Conservation (phyloP, 768 basidiomycete genomes). For the Panus rudis region DNA sequence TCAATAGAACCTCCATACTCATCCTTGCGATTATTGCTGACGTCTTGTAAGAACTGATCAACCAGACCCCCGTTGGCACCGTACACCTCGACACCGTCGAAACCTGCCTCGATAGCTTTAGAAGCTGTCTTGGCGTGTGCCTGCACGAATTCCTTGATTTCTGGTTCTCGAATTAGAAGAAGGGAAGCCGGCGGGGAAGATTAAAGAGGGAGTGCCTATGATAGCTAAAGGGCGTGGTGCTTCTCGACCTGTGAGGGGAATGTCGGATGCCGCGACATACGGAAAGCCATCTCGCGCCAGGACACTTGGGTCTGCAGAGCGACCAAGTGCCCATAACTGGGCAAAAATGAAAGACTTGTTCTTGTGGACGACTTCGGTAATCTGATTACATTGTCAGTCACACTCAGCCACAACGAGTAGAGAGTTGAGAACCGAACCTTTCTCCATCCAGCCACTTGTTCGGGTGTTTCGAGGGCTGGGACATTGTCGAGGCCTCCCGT, state of each 20-base stretch:
- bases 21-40: conserved; percentile 36
- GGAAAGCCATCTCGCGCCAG: conserved; percentile 32
- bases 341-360: conserved; percentile 44
- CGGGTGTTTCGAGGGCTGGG: conserved; percentile 58
- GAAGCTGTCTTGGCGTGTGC: conserved; percentile 16
- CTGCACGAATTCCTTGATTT: conserved; percentile 32
- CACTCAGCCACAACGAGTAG: not conserved
- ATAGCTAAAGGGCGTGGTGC: conserved; percentile 22
- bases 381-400: conserved; percentile 21
- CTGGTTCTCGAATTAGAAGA: conserved; percentile 1
- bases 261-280: conserved; percentile 28
- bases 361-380: conserved; percentile 52
- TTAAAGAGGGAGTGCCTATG: conserved; percentile 6
- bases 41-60: conserved; percentile 35
- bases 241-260: conserved; percentile 12
- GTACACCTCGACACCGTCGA: conserved; percentile 39
- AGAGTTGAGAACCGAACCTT: conserved; percentile 28
- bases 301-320: conserved; percentile 27
- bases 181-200: not conserved
- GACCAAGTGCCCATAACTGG: conserved; percentile 55
- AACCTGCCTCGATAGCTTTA: conserved; percentile 32
- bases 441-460: conserved; percentile 50
- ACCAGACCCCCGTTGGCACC: conserved; percentile 26
- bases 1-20: conserved; percentile 44
- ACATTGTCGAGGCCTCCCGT: conserved; percentile 44